phyloP scores from a whole-genome alignment of 805 yeast genomes.

The Ogataea ganodermae region DNA sequence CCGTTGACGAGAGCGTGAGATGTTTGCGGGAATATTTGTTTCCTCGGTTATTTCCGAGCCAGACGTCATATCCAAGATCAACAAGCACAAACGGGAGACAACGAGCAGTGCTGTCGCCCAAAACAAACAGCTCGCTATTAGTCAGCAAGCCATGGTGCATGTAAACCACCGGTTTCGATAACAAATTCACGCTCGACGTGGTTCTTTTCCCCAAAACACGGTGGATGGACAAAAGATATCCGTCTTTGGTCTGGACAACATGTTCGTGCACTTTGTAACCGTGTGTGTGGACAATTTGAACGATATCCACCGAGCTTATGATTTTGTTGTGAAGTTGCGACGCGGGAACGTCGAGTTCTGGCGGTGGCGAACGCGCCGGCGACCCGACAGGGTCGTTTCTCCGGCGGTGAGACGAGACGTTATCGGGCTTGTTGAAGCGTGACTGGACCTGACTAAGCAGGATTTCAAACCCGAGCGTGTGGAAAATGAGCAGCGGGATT shows the following conservation, averaged over 20 bases:
- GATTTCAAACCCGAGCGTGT: slow-evolving; percentile 25
- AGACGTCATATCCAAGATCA: slow-evolving; percentile 86
- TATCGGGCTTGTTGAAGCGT: slow-evolving; percentile 24
- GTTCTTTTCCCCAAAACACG: slow-evolving; percentile 45
- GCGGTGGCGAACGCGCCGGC: not conserved
- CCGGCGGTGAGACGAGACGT: slow-evolving; percentile 17
- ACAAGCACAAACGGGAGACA: slow-evolving; percentile 70
- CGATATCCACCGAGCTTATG: slow-evolving; percentile 32
- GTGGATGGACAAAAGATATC: slow-evolving; percentile 76
- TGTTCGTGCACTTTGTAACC: slow-evolving; percentile 79
- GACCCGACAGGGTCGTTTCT: too few species aligned
- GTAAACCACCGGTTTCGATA: slow-evolving; percentile 53
- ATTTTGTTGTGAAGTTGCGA: slow-evolving; percentile 19
- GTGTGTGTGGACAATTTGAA: slow-evolving; percentile 36
- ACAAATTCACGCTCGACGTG: slow-evolving; percentile 4
- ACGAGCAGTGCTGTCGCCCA: slow-evolving; percentile 45
- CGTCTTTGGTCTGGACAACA: slow-evolving; percentile 74
- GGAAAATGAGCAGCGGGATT: slow-evolving; percentile 26
- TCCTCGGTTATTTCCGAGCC: slow-evolving; percentile 92
- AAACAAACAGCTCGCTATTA: slow-evolving; percentile 70
- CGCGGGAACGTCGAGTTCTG: slow-evolving; percentile 1
- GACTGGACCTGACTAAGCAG: slow-evolving; percentile 17
- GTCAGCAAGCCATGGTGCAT: slow-evolving; percentile 89
- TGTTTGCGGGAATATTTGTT: slow-evolving; percentile 91
- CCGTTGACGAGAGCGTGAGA: slow-evolving; percentile 39